Conservation (phyloP, 805 yeast species). For the Myxozyma neotropica region DNA sequence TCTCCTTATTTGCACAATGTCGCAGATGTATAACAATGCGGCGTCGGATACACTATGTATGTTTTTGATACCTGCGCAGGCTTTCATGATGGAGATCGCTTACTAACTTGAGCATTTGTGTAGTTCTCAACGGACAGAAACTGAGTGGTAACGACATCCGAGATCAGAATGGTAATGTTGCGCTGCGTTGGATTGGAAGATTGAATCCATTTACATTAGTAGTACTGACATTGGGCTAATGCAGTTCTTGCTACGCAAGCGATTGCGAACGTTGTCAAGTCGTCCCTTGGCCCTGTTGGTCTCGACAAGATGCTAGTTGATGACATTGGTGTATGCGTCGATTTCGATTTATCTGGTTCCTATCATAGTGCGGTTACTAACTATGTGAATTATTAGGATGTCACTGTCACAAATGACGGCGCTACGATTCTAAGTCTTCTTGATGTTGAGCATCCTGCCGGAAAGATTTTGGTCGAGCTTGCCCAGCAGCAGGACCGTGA, state of each 20-base stretch:
- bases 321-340: slow-evolving; percentile 69
- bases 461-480: slow-evolving; percentile 91
- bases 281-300: slow-evolving; percentile 97
- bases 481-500: slow-evolving; percentile 99
- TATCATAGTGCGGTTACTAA: background rate
- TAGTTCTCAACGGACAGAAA: slow-evolving; percentile 91
- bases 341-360: background rate
- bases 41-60: slow-evolving; percentile 85
- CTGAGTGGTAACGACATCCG: slow-evolving; percentile 94
- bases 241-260: slow-evolving; percentile 81
- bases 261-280: slow-evolving; percentile 80
- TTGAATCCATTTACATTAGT: too few relatives aligned
- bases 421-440: slow-evolving; percentile 89
- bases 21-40: slow-evolving; percentile 71
- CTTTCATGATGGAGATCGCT: background rate
- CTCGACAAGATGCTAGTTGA: slow-evolving; percentile 98
- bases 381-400: slow-evolving; percentile 52
- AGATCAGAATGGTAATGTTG: slow-evolving; percentile 70
- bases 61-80: slow-evolving; percentile 33
- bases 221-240: too few relatives aligned
- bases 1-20: slow-evolving; percentile 42
- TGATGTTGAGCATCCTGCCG: slow-evolving; percentile 99
- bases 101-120: background rate
- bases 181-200: background rate
- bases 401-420: slow-evolving; percentile 97